Base-by-base conservation (phyloP, 805 yeast species). In the Helenozyma baotianmanensis region DNA sequence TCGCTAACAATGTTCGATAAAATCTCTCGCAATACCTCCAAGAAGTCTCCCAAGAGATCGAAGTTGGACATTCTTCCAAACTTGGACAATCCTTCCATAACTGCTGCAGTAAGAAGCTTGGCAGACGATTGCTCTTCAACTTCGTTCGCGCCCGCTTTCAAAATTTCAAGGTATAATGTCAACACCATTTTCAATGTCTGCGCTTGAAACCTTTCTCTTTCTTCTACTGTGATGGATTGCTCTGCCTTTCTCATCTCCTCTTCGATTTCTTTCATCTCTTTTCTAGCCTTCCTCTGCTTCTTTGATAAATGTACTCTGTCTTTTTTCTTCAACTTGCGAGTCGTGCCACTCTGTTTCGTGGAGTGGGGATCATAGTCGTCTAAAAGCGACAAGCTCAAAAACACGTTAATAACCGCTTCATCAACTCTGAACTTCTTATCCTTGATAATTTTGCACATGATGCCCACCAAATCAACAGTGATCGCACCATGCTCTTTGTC, bases 41-140 rank as follows among this genome's bases (percentile, higher is more conserved):
- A 67, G 59, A 92, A 79, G 55, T 92, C 98, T 16, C 97, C 97
- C 46, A 92, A 72, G 27, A 92, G 67, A 45, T 92, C 97, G 36
- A 90, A 78, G 53, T 92, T 92, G 15, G 94, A 88, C 79, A 89
- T 80, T 50, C 82, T 92, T 2, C 97, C 96, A 53, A 81, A 88
- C 51, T 78, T 77, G 1, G 97, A 84, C 36, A 92, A 62, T 3
- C 97, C 97, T 62, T 92, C 97, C 34, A 92, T 66, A 0, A 90
- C 94, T 0, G 90, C 72, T 6, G 94, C 96, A 68, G 87, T 78
- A 33, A 92, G 64, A 10, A 38, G 36, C 18, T 44, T 45, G 13
- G 74, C 72, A 23, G 77, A 73, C 13, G 79, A 74, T 27, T 76
- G 70, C 7, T 43, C 35, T 2, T 45, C 51, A 12, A 33, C 27